Conservation (phyloP, 1,284 basidiomycete genomes). For the Albatrellus sp. region DNA sequence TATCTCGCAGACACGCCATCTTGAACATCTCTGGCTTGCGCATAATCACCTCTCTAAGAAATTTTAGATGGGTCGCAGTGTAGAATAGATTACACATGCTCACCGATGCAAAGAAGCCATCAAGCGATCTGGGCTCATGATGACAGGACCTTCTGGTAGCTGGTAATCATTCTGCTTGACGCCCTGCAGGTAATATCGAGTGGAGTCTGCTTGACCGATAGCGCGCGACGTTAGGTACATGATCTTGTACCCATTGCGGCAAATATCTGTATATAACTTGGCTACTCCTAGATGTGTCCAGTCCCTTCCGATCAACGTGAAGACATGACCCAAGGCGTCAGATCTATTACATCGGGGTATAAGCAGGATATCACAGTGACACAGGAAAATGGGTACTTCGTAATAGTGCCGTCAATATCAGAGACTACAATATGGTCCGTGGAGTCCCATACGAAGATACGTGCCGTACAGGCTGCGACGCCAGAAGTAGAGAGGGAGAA, state of each 20-base stretch:
- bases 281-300: conserved; percentile 99
- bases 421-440: conserved; percentile 88
- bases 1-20: conserved; percentile 97
- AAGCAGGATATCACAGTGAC: conserved; percentile 1
- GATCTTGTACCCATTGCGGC: conserved; percentile 94
- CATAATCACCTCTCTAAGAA: conserved; percentile 85
- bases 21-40: conserved; percentile 99
- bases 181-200: conserved; percentile 88
- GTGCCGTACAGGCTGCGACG: conserved; percentile 77
- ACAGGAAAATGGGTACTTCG: conserved; percentile 51
- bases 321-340: conserved; percentile 94
- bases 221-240: conserved; percentile 97
- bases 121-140: conserved; percentile 96
- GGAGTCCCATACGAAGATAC: conserved; percentile 94
- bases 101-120: conserved; percentile 93
- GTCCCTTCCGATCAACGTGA: conserved; percentile 98
- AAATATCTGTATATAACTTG: conserved; percentile 96
- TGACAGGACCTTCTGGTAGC: conserved; percentile 94
- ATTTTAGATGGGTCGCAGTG: background rate
- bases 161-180: conserved; percentile 95
- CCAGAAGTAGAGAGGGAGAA: conserved; percentile 92
- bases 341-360: conserved; percentile 42
- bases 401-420: conserved; percentile 99
- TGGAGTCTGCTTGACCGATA: conserved; percentile 97
- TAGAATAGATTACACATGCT: conserved; percentile 14